These are phyloP conservation scores for Hydnomerulius pinastri DNA, from an alignment of 768 basidiomycete species.

Conservation along the genomic window DNA sequence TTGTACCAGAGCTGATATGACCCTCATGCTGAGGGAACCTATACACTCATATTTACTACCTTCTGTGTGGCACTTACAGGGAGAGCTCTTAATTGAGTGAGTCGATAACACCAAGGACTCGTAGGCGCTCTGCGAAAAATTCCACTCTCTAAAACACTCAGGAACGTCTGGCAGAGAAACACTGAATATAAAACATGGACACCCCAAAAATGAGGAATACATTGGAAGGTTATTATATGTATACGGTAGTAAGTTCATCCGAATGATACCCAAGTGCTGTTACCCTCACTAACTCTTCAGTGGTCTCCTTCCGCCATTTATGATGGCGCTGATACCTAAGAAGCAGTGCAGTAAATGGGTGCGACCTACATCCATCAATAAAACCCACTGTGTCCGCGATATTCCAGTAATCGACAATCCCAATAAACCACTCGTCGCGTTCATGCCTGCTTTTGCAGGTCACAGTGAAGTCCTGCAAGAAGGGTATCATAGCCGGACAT, in stretches of 20 bases:
- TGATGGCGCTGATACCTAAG: not conserved
- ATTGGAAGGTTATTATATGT: too few relatives aligned
- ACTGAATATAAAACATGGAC: too few relatives aligned
- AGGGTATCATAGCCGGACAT: not conserved
- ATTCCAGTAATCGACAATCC: constrained; percentile 3
- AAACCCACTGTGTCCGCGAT: not conserved
- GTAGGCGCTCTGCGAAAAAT: too few relatives aligned
- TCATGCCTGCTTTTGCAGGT: not conserved
- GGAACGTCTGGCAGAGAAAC: too few relatives aligned
- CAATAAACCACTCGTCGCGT: not conserved
- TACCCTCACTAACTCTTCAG: not conserved
- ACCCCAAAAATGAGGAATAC: too few relatives aligned
- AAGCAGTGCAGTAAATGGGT: constrained; percentile 4
- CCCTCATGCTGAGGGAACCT: too few relatives aligned
- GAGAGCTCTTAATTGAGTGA: too few relatives aligned
- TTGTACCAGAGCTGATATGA: constrained; percentile 27
- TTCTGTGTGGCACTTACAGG: too few relatives aligned
- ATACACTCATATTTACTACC: too few relatives aligned
- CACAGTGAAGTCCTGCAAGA: not conserved
- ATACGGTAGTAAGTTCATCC: not conserved
- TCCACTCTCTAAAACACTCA: too few relatives aligned
- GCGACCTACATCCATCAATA: not conserved
- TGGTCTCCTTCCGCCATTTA: constrained; percentile 6
- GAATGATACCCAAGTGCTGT: not conserved
- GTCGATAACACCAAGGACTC: too few relatives aligned